phyloP scores from a whole-genome alignment of 192 early-diverging fungal genomes.

The Lobosporangium transversale region DNA sequence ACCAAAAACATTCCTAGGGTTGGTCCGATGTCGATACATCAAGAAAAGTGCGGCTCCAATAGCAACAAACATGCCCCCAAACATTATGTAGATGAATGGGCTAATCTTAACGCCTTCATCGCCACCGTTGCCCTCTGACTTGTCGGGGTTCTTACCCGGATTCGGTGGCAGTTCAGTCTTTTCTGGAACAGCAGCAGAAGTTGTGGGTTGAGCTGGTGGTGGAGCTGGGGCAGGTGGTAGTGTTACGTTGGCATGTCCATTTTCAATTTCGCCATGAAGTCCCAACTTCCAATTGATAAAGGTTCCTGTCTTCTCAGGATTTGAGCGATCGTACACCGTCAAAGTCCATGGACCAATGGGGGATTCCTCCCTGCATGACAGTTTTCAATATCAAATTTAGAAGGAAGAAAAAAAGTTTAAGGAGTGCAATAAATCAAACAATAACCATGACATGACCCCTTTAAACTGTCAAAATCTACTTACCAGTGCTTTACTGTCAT shows the following conservation, averaged over 20 bases:
- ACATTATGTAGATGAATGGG: conserved; percentile 48
- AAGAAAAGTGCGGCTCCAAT: conserved; percentile 44
- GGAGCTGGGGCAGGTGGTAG: neutral
- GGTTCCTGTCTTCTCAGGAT: conserved; percentile 61
- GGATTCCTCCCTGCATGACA: conserved; percentile 68
- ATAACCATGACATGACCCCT: no score
- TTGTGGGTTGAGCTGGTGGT: conserved; percentile 27
- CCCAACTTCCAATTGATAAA: conserved; percentile 72
- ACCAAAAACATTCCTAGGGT: conserved; percentile 37
- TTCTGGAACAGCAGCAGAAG: conserved; percentile 16
- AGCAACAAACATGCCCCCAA: conserved; percentile 52
- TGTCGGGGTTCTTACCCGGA: neutral
- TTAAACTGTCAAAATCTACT: no score
- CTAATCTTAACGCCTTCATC: conserved; percentile 15
- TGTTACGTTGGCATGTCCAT: conserved; percentile 4
- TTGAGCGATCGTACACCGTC: conserved; percentile 67
- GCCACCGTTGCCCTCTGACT: conserved; percentile 5
- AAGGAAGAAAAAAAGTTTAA: neutral
- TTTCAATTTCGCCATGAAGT: conserved; percentile 38
- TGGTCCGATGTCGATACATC: conserved; percentile 46
- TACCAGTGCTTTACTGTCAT: conserved; percentile 94
- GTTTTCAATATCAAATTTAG: neutral
- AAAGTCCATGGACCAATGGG: conserved; percentile 84
- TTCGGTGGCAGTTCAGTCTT: conserved; percentile 4
- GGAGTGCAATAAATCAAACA: neutral